These are phyloP conservation scores for Chlorella sp. DNA, from an alignment of 139 green algal species.

Conservation along the genomic window DNA sequence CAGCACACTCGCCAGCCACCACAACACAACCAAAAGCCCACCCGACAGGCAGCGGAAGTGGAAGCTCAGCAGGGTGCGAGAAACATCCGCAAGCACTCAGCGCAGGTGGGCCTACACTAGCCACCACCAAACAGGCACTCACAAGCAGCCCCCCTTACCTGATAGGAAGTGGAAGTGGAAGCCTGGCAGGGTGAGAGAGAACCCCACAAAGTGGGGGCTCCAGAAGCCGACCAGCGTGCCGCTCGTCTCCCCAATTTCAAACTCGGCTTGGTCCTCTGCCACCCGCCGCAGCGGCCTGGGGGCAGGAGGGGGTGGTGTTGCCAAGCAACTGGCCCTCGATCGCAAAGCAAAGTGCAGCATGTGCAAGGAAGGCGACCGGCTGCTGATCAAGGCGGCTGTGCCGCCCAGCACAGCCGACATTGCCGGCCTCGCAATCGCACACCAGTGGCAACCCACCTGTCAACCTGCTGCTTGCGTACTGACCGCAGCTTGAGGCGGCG, in stretches of 20 bases:
- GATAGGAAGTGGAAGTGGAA: constrained; percentile 35
- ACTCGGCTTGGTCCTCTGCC: constrained; percentile 24
- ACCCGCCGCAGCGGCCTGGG: neutral
- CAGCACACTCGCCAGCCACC: no score
- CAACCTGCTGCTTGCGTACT: constrained; percentile 24
- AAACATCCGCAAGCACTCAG: no score
- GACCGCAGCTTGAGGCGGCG: neutral
- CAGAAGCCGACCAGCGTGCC: constrained; percentile 29
- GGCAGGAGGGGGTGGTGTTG: neutral
- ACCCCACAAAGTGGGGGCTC: constrained; percentile 14
- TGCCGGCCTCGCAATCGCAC: no score
- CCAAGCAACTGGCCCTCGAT: neutral
- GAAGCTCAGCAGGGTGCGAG: no score
- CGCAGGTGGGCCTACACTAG: no score
- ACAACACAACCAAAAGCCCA: no score
- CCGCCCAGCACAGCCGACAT: no score
- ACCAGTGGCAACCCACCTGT: constrained; percentile 3
- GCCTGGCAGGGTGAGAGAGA: constrained; percentile 11
- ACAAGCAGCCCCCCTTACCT: neutral
- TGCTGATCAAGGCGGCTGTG: neutral
- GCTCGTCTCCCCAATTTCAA: neutral
- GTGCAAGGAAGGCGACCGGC: neutral
- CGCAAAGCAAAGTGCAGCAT: no score
- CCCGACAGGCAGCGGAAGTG: no score
- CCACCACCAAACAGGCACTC: no score